A percentile compares a stretch with the other conserved stretches of the same genome.
Evolutionary conservation across 768 basidiomycete species (phyloP).

Genomic region (Amanita exitialis): DNA sequence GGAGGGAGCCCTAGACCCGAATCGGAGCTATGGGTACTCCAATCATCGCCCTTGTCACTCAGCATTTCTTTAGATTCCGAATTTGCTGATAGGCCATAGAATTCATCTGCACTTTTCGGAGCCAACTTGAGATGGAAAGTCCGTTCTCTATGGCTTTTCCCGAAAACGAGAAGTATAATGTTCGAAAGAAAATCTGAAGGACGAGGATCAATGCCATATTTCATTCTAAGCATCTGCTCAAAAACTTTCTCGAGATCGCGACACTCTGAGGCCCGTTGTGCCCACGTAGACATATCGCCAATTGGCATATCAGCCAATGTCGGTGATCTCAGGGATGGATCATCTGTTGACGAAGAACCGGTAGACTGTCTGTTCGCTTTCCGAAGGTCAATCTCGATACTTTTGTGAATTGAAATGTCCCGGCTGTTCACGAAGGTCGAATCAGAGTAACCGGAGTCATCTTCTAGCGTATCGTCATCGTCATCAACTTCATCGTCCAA

Average conservation of each 20-base stretch:
- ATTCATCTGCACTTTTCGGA: slow-evolving; percentile 28
- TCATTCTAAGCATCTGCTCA: slow-evolving; percentile 43
- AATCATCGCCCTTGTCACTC: background rate
- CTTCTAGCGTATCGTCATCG: slow-evolving; percentile 10
- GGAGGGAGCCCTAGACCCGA: slow-evolving; percentile 1
- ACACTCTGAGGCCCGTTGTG: slow-evolving; percentile 25
- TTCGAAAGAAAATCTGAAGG: slow-evolving; percentile 41
- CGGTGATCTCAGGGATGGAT: background rate
- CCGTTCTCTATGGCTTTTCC: slow-evolving; percentile 31
- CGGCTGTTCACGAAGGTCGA: background rate
- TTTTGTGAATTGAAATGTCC: background rate
- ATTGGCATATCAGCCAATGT: background rate
- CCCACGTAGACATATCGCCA: slow-evolving; percentile 20
- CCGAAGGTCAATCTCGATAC: background rate
- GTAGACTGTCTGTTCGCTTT: background rate
- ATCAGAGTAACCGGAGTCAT: background rate
- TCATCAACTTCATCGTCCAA: slow-evolving; percentile 12
- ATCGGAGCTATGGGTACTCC: slow-evolving; percentile 5
- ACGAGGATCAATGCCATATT: slow-evolving; percentile 40
- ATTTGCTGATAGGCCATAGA: background rate
- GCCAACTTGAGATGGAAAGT: slow-evolving; percentile 50
- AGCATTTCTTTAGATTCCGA: background rate
- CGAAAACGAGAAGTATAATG: slow-evolving; percentile 40
- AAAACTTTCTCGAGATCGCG: slow-evolving; percentile 48
- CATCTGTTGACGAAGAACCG: background rate